phyloP scores from a whole-genome alignment of 345 rosid species.

The Populus pruinosa region DNA sequence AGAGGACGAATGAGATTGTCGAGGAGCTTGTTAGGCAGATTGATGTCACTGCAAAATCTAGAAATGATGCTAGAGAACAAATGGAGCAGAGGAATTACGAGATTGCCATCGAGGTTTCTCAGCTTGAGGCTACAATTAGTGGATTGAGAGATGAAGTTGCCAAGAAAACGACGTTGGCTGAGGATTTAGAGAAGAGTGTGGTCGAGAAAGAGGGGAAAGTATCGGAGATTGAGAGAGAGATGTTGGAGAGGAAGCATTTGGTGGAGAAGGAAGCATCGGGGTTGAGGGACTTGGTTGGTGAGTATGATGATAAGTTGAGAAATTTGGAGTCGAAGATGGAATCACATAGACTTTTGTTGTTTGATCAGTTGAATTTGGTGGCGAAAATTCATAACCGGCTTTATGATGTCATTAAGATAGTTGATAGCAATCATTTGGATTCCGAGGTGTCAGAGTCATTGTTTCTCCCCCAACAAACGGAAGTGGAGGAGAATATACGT shows the following conservation, averaged over 20 bases:
- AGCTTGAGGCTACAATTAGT: conserved; percentile 83
- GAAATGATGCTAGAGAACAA: conserved; percentile 87
- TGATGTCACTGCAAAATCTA: conserved; percentile 52
- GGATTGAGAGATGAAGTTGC: conserved; percentile 66
- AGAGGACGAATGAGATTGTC: conserved; percentile 87
- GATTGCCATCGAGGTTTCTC: conserved; percentile 97
- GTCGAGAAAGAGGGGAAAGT: conserved; percentile 58
- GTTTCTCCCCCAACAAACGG: conserved; percentile 82
- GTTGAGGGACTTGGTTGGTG: conserved; percentile 62
- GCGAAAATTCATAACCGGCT: conserved; percentile 69
- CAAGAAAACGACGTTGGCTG: conserved; percentile 46
- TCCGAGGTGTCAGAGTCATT: conserved; percentile 75
- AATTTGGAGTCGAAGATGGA: conserved; percentile 59
- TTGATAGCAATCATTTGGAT: conserved; percentile 57
- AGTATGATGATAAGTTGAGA: conserved; percentile 70
- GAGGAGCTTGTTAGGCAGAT: conserved; percentile 88
- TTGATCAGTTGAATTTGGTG: conserved; percentile 81
- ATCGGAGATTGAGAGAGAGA: conserved; percentile 47
- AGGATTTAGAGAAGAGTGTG: conserved; percentile 53
- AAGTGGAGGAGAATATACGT: conserved; percentile 75
- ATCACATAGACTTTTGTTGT: conserved; percentile 64
- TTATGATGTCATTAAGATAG: conserved; percentile 53
- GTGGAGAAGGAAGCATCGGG: conserved; percentile 53
- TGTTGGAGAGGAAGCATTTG: conserved; percentile 41
- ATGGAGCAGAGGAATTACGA: conserved; percentile 93